A percentile compares a stretch with the other conserved stretches of the same genome.
Conservation (phyloP, 164 flowering plant genomes). For the Vitis vinifera region DNA sequence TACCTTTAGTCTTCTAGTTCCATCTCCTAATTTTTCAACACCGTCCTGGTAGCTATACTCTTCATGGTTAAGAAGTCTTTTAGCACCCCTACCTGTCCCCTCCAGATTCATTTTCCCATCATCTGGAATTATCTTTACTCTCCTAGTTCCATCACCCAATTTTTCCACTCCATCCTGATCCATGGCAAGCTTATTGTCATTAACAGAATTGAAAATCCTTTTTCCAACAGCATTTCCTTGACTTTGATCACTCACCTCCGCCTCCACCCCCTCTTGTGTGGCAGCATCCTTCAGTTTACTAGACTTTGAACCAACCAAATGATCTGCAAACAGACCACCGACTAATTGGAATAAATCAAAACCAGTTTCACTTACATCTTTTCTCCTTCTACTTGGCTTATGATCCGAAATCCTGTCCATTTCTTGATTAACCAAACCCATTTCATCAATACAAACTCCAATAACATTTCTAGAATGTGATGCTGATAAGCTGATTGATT, state of each 20-base stretch:
- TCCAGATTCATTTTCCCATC: conserved; percentile 10
- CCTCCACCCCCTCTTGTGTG: conserved; percentile 23
- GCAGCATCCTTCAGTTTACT: conserved; percentile 32
- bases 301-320: conserved; percentile 29
- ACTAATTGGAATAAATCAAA: conserved; percentile 37
- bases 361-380: conserved; percentile 37
- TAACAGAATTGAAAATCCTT: conserved; percentile 7
- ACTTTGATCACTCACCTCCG: conserved; percentile 19
- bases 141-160: conserved; percentile 11
- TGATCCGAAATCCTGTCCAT: conserved; percentile 15
- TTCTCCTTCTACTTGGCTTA: conserved; percentile 42
- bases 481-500: conserved; percentile 32
- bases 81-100: conserved; percentile 14
- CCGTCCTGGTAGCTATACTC: conserved; percentile 21
- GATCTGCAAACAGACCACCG: conserved; percentile 47
- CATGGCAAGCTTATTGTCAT: conserved; percentile 1
- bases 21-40: not conserved
- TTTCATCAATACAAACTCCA: conserved; percentile 27
- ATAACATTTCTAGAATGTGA: conserved; percentile 32
- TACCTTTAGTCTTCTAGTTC: conserved; percentile 15
- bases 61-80: conserved; percentile 17
- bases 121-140: conserved; percentile 14
- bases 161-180: not conserved
- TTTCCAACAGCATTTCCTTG: conserved; percentile 24
- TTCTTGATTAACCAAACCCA: not conserved